These are phyloP conservation scores for Pseudogymnoascus sp. DNA, from an alignment of 2,329 filamentous ascomycete species.

Conservation along the genomic window DNA sequence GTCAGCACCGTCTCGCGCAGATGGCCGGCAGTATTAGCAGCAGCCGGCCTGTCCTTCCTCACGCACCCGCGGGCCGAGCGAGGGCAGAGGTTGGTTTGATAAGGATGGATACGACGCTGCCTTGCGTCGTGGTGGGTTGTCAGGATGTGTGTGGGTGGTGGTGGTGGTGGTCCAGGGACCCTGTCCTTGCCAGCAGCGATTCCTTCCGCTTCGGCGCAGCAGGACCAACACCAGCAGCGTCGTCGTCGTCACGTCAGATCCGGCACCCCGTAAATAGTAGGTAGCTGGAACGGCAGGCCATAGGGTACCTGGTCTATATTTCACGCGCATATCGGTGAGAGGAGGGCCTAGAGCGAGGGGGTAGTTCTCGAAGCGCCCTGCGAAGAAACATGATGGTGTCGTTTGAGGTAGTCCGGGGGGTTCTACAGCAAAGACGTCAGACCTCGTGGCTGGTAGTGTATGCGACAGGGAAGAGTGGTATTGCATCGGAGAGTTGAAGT, in stretches of 20 bases:
- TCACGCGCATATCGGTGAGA: background rate
- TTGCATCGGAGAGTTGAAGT: conserved; percentile 2
- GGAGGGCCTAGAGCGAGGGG: background rate
- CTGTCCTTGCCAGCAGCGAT: background rate
- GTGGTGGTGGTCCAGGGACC: background rate
- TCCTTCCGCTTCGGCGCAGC: background rate
- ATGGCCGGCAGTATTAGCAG: background rate
- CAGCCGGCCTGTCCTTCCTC: background rate
- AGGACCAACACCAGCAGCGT: background rate
- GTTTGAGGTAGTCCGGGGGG: background rate
- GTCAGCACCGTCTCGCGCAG: background rate
- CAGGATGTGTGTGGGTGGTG: background rate
- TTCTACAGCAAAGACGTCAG: background rate
- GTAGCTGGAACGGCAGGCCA: background rate
- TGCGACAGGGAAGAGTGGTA: background rate
- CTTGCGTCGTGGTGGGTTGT: background rate
- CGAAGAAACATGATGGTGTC: background rate
- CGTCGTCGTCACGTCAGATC: background rate
- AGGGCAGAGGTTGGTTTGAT: background rate
- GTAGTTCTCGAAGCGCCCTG: background rate
- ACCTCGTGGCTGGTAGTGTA: conserved; percentile 3
- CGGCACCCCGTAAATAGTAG: background rate
- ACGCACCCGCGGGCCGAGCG: background rate
- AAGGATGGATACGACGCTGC: background rate
- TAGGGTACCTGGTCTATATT: background rate